Evolutionary conservation across 148 eudicot genomes (phyloP), one percentile per base, ranked within the genome.

Genomic region (Oxyria digyna): DNA sequence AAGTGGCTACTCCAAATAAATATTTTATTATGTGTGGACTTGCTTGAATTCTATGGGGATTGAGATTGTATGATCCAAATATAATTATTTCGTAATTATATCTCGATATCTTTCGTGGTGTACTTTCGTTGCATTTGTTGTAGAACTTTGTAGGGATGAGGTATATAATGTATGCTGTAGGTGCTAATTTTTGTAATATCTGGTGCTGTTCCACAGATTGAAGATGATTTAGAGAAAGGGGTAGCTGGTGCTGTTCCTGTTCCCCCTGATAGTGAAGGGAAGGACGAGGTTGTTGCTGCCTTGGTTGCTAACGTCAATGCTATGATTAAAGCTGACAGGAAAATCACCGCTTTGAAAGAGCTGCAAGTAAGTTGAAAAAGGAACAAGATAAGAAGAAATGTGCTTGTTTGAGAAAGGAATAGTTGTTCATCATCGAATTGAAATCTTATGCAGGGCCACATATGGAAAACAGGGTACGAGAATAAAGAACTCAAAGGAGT

Each of bases 291-390:
- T 45, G 76, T 90, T 82, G 90, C 89, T 45, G 95, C 98, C 77
- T 70, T 94, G 82, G 89, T 93, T 73, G 85, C 97, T 69, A 93
- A 93, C 67, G 98, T 93, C 69, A 86, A 75, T 43, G 96, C 85
- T 70, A 94, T 94, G 98, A 90, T 94, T 71, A 83, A 82, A 83
- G 89, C 97, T 75, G 98, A 94, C 83, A 80, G 97, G 72, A 94
- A 94, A 83, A 90, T 94, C 70, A 88, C 97, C 66, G 83, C 97
- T 66, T 79, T 94, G 55, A 94, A 94, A 78, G 92, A 94, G 76
- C 80, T 94, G 73, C 98, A 94, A 77, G 98, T 88, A 68, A 83
- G 79, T 38, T 13, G 33, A 73, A 63, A 69, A 38, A 62, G 42
- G 40, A 49, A 17, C 10, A 23, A 33, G 37, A 50, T 18, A 14